A percentile compares a stretch with the other conserved stretches of the same genome.
These are phyloP conservation scores for Neobulgaria alba DNA, from an alignment of 2,329 filamentous ascomycete genomes.

Conservation along the genomic window DNA sequence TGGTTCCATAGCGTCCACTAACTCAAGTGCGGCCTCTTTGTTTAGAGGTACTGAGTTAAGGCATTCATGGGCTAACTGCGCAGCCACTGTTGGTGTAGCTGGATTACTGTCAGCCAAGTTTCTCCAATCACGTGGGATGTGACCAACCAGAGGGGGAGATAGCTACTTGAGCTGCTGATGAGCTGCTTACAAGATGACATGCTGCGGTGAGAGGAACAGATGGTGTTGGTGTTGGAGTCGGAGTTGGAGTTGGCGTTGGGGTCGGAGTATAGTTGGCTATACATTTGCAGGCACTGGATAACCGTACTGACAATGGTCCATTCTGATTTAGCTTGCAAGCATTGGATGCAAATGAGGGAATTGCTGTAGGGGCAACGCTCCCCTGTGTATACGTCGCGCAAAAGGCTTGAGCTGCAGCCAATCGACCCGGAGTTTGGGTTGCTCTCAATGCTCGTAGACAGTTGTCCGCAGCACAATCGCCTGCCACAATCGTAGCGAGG, in stretches of 20 bases:
- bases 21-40: slow-evolving; percentile 18
- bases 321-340: not conserved
- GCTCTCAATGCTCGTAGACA: not conserved
- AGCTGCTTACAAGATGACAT: slow-evolving; percentile 23
- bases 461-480: not conserved
- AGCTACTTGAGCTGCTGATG: slow-evolving; percentile 16
- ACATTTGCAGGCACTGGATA: not conserved
- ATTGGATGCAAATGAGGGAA: not conserved
- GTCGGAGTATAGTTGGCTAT: not conserved
- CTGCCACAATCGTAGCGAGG: not conserved
- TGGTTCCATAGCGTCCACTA: slow-evolving; percentile 21
- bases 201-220: slow-evolving; percentile 4
- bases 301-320: not conserved
- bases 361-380: not conserved
- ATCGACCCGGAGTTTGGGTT: too few relatives aligned
- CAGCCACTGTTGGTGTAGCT: slow-evolving; percentile 24
- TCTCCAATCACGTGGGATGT: not conserved
- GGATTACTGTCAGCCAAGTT: not conserved
- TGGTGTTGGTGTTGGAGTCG: not conserved
- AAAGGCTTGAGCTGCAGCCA: not conserved
- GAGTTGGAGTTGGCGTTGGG: not conserved
- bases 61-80: slow-evolving; percentile 24
- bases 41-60: slow-evolving; percentile 25
- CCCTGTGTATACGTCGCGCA: not conserved
- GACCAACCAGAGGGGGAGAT: slow-evolving; percentile 17